Evolutionary conservation across 768 basidiomycete genomes (phyloP).

Genomic region (Porpolomopsis calyptriformis): DNA sequence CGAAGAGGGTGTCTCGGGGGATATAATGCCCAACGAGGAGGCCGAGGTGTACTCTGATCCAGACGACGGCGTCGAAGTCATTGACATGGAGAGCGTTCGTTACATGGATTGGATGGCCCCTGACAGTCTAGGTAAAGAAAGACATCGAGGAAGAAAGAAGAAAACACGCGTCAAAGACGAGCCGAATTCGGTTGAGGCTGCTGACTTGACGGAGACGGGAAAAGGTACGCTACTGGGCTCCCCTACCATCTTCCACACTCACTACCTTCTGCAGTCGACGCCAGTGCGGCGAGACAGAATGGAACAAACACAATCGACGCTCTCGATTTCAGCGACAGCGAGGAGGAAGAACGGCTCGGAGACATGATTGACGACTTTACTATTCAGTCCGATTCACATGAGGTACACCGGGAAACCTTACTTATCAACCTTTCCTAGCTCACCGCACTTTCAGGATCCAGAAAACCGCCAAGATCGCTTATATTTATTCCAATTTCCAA

Average conservation of each 20-base stretch:
- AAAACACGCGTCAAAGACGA: conserved; percentile 36
- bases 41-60: conserved; percentile 76
- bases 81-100: conserved; percentile 70
- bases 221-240: conserved; percentile 19
- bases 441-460: conserved; percentile 30
- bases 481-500: conserved; percentile 87
- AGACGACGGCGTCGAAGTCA: conserved; percentile 78
- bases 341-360: conserved; percentile 72
- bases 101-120: conserved; percentile 88
- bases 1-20: conserved; percentile 13
- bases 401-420: conserved; percentile 23
- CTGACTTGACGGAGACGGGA: conserved; percentile 12
- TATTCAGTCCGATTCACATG: conserved; percentile 25
- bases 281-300: no score
- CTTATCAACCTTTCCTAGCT: conserved; percentile 3
- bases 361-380: conserved; percentile 66
- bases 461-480: conserved; percentile 51
- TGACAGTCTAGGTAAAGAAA: conserved; percentile 52
- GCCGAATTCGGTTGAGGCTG: conserved; percentile 19
- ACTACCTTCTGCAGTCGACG: no score
- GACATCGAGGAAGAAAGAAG: conserved; percentile 23
- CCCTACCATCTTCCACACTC: not conserved
- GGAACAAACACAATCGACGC: conserved; percentile 39
- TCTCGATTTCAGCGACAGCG: conserved; percentile 62
- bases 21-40: conserved; percentile 32